Base-by-base conservation (phyloP, 2,329 filamentous ascomycete genomes). In the Apiospora aurea region DNA sequence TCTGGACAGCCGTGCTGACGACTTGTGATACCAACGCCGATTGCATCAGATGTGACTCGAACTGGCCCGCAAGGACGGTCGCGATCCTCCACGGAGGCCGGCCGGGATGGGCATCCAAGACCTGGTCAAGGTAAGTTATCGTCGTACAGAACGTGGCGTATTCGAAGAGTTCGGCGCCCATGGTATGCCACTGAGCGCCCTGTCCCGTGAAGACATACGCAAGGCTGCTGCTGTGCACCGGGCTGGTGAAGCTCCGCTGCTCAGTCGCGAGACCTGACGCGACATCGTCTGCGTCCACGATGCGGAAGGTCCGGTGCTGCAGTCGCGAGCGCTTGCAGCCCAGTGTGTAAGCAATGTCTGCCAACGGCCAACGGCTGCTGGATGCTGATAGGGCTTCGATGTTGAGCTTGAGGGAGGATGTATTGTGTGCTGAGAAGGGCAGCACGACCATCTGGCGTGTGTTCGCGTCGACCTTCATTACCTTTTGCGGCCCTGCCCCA, bases 291-390 rank as follows among this genome's bases (percentile, higher is more conserved):
- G 5, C 16, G 5, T 68, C 41, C 14, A 68, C 66, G 6, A 68
- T 26, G n/a, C 66, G 66, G 41, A 68, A 68, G 3, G 79, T 75
- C 70, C 81, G 85, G 82, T 84, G 87, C 70, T 84, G 82, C 16
- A 87, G 74, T 10, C 74, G 78, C 0, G 86, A 86, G 21, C 86
- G 83, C 3, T 86, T 84, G 51, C 80, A 83, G 26, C 77, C 80
- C 18, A 87, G 78, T 0, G 86, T 87, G 73, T 87, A 87, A 4
- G 85, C 81, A 68, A 87, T 84, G 71, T 86, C 75, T 46, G 78
- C 75, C 43, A 86, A 21, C n/a, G n/a, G 66, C 41, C 24, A 46
- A 10, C 41, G 41, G 24, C 41, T 46, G 14, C 24, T 38, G 26
- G 18, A 7, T 4, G 41, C 21, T 21, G 67, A 69, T 16, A 69